These are phyloP conservation scores for Cynara cardunculus DNA, from an alignment of 129 eudicot species.

Conservation along the genomic window DNA sequence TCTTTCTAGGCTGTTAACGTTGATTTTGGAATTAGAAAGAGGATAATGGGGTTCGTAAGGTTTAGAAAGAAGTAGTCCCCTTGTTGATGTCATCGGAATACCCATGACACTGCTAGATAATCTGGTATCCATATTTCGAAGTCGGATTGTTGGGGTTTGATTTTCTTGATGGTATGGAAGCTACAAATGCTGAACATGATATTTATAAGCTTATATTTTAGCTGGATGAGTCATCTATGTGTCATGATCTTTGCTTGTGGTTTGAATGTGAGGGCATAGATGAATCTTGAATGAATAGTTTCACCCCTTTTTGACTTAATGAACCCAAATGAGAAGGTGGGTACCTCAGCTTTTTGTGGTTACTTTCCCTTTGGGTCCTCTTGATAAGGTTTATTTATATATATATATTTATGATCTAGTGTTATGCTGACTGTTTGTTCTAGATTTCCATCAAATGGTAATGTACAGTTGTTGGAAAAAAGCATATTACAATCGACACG, in stretches of 20 bases:
- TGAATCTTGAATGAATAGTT: not conserved
- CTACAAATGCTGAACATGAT: not conserved
- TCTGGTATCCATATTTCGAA: not conserved
- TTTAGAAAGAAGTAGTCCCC: not conserved
- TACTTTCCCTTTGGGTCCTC: not conserved
- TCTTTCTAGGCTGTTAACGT: conserved; percentile 1
- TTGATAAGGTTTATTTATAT: too few relatives aligned
- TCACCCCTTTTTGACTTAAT: not conserved
- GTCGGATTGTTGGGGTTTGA: not conserved
- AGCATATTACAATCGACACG: not conserved
- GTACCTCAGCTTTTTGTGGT: not conserved
- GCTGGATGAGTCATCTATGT: not conserved
- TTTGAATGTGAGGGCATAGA: not conserved
- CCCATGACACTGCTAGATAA: not conserved
- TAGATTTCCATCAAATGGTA: not conserved
- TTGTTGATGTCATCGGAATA: not conserved
- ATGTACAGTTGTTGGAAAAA: not conserved
- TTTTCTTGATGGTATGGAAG: not conserved
- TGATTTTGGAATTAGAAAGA: not conserved
- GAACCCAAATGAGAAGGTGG: not conserved
- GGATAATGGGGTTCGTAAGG: not conserved
- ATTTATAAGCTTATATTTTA: conserved; percentile 19
- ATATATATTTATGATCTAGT: not conserved
- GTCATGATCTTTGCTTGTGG: conserved; percentile 1
- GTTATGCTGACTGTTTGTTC: not conserved